A percentile compares a stretch with the other conserved stretches of the same genome.
Conservation (phyloP, 1,284 basidiomycete genomes). For the Pascua guehoae region DNA sequence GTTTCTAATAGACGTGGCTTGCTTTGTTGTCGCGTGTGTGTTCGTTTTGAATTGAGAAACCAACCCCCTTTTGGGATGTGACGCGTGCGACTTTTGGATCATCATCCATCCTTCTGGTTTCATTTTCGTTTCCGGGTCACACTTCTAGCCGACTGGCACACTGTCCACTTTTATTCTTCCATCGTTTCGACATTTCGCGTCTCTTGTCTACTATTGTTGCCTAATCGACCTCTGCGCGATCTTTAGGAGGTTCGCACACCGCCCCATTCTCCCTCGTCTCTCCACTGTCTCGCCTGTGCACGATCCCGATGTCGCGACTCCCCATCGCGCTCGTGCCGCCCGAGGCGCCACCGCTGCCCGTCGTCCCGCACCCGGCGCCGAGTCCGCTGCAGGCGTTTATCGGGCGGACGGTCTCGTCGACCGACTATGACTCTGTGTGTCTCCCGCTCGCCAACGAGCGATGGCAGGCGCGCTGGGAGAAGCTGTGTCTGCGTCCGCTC, state of each 20-base stretch:
- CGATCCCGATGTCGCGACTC: slow-evolving; percentile 25
- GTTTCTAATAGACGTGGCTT: too few species aligned
- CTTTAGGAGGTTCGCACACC: not conserved
- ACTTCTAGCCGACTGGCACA: not conserved
- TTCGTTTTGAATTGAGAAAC: too few species aligned
- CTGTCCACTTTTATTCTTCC: too few species aligned
- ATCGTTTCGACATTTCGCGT: not conserved
- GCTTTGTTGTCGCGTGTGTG: too few species aligned
- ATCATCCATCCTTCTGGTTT: not conserved
- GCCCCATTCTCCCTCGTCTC: not conserved
- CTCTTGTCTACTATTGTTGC: too few species aligned
- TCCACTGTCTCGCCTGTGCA: too few species aligned
- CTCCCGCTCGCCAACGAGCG: slow-evolving; percentile 80
- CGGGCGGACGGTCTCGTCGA: slow-evolving; percentile 32
- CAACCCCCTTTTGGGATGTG: too few species aligned
- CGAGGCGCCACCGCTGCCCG: slow-evolving; percentile 32
- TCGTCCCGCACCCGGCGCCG: slow-evolving; percentile 29
- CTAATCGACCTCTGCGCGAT: not conserved
- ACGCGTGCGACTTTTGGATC: not conserved
- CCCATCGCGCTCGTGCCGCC: slow-evolving; percentile 34
- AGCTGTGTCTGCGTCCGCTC: slow-evolving; percentile 67
- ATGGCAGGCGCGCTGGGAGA: slow-evolving; percentile 85
- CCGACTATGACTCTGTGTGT: slow-evolving; percentile 60
- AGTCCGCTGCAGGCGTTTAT: slow-evolving; percentile 40
- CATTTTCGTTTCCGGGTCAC: not conserved